phyloP scores from a whole-genome alignment of 225 moss, liverwort and hornwort species.

The Ulota crispa region DNA sequence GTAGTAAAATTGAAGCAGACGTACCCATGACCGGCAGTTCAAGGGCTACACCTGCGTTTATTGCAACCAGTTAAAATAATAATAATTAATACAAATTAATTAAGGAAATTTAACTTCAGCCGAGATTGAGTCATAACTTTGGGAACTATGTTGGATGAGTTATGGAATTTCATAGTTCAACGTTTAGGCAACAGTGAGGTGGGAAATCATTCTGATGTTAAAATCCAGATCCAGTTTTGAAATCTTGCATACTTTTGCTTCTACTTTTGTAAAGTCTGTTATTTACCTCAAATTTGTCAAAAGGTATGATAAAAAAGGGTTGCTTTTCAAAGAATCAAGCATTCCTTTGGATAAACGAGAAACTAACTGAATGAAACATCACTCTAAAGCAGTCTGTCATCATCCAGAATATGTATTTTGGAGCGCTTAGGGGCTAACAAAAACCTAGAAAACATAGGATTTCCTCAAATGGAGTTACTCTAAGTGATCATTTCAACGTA shows the following conservation, averaged over 20 bases:
- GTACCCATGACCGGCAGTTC: neutral
- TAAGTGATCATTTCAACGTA: neutral
- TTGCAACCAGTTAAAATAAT: neutral
- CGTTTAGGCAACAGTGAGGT: neutral
- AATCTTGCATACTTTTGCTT: too few species aligned
- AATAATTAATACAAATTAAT: neutral
- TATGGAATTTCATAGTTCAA: neutral
- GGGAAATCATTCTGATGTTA: neutral
- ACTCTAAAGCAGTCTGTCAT: too few species aligned
- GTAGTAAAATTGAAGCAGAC: neutral
- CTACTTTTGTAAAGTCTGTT: too few species aligned
- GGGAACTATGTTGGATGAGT: neutral
- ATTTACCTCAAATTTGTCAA: too few species aligned
- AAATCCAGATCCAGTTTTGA: neutral
- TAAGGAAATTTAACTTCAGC: neutral
- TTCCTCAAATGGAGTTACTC: neutral
- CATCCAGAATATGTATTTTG: too few species aligned
- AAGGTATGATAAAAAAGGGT: too few species aligned
- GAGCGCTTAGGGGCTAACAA: too few species aligned
- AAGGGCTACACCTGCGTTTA: constrained; percentile 1
- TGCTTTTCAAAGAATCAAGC: too few species aligned
- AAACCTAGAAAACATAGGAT: neutral
- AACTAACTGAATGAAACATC: too few species aligned
- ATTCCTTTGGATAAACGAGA: too few species aligned
- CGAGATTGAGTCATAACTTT: neutral